Conservation (phyloP, 345 rosid species). For the Tarenaya hassleriana region DNA sequence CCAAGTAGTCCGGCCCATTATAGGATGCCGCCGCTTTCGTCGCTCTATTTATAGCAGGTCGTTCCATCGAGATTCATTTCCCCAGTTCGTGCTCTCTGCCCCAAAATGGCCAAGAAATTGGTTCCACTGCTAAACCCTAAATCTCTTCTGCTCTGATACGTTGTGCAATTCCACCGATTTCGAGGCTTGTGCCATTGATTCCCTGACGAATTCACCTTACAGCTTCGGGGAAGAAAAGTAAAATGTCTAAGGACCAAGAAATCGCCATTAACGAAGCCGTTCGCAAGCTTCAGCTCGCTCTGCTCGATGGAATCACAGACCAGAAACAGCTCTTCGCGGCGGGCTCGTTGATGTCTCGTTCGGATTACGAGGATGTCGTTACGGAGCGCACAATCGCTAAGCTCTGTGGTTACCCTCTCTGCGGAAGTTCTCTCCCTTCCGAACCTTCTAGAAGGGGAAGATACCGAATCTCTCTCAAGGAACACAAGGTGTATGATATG, state of each 20-base stretch:
- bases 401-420: slow-evolving; percentile 74
- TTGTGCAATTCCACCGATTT: neutral
- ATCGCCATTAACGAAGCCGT: slow-evolving; percentile 46
- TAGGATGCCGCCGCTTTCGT: no score
- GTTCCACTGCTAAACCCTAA: slow-evolving; percentile 17
- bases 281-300: slow-evolving; percentile 49
- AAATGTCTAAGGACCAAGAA: slow-evolving; percentile 33
- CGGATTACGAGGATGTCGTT: slow-evolving; percentile 70
- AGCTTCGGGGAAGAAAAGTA: neutral
- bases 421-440: slow-evolving; percentile 38
- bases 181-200: neutral
- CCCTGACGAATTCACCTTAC: neutral
- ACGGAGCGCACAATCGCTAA: slow-evolving; percentile 53
- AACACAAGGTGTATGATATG: slow-evolving; percentile 62
- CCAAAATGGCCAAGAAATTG: neutral
- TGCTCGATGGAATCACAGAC: slow-evolving; percentile 51
- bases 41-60: neutral
- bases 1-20: no score
- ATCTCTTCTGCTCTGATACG: neutral
- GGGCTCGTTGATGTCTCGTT: slow-evolving; percentile 48
- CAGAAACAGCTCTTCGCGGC: slow-evolving; percentile 59
- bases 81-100: neutral
- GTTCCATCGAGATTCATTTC: neutral
- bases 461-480: slow-evolving; percentile 59
- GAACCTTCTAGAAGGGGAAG: slow-evolving; percentile 50